These are phyloP conservation scores for Lactarius sp. DNA, from an alignment of 768 basidiomycete genomes.

Conservation along the genomic window DNA sequence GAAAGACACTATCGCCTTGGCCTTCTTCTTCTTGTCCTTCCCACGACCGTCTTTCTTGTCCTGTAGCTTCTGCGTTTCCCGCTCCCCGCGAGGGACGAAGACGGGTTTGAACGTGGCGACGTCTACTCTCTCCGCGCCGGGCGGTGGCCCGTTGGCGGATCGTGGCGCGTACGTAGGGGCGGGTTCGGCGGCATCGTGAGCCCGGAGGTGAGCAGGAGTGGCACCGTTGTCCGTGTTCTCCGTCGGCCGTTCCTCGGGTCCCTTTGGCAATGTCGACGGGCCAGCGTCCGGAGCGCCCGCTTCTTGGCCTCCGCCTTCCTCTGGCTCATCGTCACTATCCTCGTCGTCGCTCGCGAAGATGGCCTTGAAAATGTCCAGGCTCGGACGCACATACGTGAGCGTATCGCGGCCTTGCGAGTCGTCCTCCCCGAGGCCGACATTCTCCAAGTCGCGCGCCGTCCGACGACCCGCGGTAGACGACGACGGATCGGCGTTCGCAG, in stretches of 20 bases:
- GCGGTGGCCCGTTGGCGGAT: constrained; percentile 3
- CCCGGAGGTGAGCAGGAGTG: constrained; percentile 18
- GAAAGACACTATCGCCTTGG: constrained; percentile 65
- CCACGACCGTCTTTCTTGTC: constrained; percentile 27
- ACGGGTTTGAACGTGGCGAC: constrained; percentile 80
- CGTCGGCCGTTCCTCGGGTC: not conserved
- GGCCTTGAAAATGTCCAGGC: constrained; percentile 94
- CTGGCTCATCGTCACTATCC: constrained; percentile 68
- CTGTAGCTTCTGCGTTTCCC: constrained; percentile 37
- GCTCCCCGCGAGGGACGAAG: constrained; percentile 62
- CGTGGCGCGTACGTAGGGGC: constrained; percentile 18
- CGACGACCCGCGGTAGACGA: constrained; percentile 6
- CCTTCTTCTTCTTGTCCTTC: constrained; percentile 49
- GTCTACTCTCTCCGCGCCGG: constrained; percentile 39
- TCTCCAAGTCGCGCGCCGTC: constrained; percentile 53
- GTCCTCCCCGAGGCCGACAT: constrained; percentile 90
- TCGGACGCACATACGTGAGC: constrained; percentile 81
- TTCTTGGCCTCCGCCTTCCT: constrained; percentile 28
- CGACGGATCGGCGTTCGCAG: not conserved
- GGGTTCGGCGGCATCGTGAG: constrained; percentile 5
- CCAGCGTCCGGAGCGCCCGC: constrained; percentile 1
- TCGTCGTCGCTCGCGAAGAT: constrained; percentile 97
- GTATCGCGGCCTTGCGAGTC: constrained; percentile 85
- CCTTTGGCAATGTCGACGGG: not conserved
- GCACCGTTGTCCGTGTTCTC: not conserved